These are phyloP conservation scores for Tuber borchii DNA, from an alignment of 495 filamentous ascomycete genomes.

Conservation along the genomic window DNA sequence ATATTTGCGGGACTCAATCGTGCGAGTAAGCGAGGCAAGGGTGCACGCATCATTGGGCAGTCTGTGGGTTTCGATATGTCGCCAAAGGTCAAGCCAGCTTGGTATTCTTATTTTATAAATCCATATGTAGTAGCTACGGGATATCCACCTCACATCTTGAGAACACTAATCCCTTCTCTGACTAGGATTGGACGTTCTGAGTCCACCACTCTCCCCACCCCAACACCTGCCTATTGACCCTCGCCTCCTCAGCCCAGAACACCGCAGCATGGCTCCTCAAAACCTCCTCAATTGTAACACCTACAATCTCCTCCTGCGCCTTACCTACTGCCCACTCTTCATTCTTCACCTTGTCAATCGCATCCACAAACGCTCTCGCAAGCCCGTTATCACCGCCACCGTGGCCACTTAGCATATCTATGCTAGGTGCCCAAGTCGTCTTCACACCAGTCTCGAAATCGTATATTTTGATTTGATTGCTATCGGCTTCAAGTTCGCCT, in stretches of 20 bases:
- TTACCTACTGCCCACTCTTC: constrained; percentile 57
- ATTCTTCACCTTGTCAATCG: constrained; percentile 73
- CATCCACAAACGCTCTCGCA: constrained; percentile 68
- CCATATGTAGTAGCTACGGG: neutral
- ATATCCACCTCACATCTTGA: neutral
- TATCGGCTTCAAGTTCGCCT: constrained; percentile 81
- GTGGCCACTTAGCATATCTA: constrained; percentile 54
- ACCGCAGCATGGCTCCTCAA: constrained; percentile 87
- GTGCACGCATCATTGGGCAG: neutral
- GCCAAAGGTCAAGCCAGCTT: neutral
- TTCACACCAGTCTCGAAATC: constrained; percentile 56
- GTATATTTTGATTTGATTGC: constrained; percentile 56
- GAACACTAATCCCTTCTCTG: neutral
- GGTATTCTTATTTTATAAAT: neutral
- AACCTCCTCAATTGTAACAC: constrained; percentile 75
- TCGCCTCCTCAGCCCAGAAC: constrained; percentile 86
- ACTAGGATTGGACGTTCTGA: constrained; percentile 10
- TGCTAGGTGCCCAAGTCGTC: constrained; percentile 50
- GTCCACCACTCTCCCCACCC: constrained; percentile 77
- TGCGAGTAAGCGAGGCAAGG: neutral
- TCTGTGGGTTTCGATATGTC: neutral
- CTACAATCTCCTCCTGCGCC: constrained; percentile 70
- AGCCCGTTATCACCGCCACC: constrained; percentile 86
- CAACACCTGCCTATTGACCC: constrained; percentile 60
- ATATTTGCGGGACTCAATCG: neutral